Evolutionary conservation across 2,329 filamentous ascomycete genomes (phyloP), one percentile per base, ranked within the genome.

Genomic region (Hymenoscyphus salicellus): DNA sequence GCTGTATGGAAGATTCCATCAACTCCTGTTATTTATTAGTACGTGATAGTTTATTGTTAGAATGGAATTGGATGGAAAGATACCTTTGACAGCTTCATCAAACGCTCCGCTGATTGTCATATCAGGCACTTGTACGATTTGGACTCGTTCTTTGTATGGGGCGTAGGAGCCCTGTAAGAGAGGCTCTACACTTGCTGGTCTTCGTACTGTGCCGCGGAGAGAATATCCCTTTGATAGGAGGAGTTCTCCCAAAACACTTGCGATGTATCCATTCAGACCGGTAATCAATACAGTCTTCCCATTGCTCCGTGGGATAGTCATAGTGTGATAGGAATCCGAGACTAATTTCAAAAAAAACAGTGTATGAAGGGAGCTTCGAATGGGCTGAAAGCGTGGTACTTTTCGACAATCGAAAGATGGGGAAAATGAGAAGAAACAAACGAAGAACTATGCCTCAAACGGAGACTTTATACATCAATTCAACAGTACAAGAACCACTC

Each of bases 181-280:
- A 3, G 67, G 20, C 1, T 73, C 66, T 0, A 70, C 59, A 28
- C 66, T 72, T 28, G 68, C 65, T 49, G 62, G 55, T 36, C 66
- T 67, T 38, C 75, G 70, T n/a, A 74, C 68, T 20, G 75, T 73
- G 5, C 72, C 73, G 10, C 74, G 69, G 32, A 76, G 52, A 16
- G 63, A 68, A 64, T 77, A 77, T 16, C 74, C 74, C 58, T 67
- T 69, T 36, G 62, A 43, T 5, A 77, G 71, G 2, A 74, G 66
- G 11, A 69, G 64, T 11, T 69, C 60, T 7, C 74, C 72, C 2
- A 74, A 64, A 6, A 72, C 68, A 55, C 70, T 72, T 33, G 74
- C 75, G 58, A 77, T 72, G 58, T 75, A 76, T 41, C 76, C 75
- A 63, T 75, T 75, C 58, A 73, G 73, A 5, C 75, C 75, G 10